Evolutionary conservation across 768 basidiomycete species (phyloP).

Genomic region (Tephrocybe rancida): DNA sequence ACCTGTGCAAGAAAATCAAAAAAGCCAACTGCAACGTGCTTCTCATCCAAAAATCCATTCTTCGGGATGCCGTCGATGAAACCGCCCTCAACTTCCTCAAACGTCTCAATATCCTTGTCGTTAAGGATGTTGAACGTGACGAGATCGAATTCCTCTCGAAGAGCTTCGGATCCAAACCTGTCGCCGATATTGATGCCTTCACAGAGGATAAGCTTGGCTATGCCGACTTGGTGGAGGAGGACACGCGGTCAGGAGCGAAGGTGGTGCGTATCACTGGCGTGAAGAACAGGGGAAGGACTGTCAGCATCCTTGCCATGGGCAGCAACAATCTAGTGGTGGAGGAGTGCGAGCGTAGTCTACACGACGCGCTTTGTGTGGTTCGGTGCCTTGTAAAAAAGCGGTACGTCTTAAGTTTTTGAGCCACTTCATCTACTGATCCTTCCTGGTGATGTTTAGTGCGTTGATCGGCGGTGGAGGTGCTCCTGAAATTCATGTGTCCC

Average conservation of each 20-base stretch:
- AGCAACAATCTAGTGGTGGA: slow-evolving; percentile 92
- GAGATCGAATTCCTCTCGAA: slow-evolving; percentile 98
- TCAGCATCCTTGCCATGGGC: slow-evolving; percentile 94
- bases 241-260: slow-evolving; percentile 77
- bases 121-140: slow-evolving; percentile 98
- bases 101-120: slow-evolving; percentile 92
- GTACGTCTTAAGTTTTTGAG: slow-evolving; percentile 42
- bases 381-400: slow-evolving; percentile 98
- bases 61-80: slow-evolving; percentile 99
- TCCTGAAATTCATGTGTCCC: slow-evolving; percentile 96
- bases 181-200: slow-evolving; percentile 97
- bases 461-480: slow-evolving; percentile 96
- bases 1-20: slow-evolving; percentile 99
- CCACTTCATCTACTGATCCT: slow-evolving; percentile 19
- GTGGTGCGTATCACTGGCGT: slow-evolving; percentile 95
- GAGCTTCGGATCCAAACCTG: slow-evolving; percentile 92
- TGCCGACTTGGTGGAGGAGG: slow-evolving; percentile 94
- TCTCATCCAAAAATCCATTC: slow-evolving; percentile 98
- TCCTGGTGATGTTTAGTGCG: slow-evolving; percentile 47
- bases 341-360: slow-evolving; percentile 95
- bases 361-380: slow-evolving; percentile 98
- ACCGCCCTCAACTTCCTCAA: slow-evolving; percentile 97
- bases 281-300: slow-evolving; percentile 92
- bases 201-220: slow-evolving; percentile 97
- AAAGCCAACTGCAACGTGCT: slow-evolving; percentile 99